These are phyloP conservation scores for Pilasporangium apinafurcum DNA, from an alignment of 352 stramenopile species.

Conservation along the genomic window DNA sequence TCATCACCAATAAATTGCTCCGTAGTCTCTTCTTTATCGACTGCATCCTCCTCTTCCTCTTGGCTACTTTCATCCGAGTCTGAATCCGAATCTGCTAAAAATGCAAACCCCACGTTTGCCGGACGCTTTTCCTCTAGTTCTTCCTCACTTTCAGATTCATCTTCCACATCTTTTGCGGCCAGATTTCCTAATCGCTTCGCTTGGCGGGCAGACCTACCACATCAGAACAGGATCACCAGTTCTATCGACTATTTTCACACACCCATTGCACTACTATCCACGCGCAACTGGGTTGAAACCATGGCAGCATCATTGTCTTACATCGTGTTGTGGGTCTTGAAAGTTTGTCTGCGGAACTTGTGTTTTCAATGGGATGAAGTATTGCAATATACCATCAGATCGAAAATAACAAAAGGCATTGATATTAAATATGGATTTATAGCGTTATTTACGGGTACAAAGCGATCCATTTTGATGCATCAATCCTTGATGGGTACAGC, in stretches of 20 bases:
- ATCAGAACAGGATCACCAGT: too few relatives aligned
- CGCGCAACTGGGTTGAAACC: too few relatives aligned
- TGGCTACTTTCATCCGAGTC: slow-evolving; percentile 23
- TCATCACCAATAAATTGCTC: too few relatives aligned
- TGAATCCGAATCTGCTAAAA: slow-evolving; percentile 64
- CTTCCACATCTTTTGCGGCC: slow-evolving; percentile 20
- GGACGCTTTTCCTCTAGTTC: slow-evolving; percentile 49
- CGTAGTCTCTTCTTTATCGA: slow-evolving; percentile 14
- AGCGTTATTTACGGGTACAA: not conserved
- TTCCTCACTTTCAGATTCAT: slow-evolving; percentile 25
- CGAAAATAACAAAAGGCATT: too few relatives aligned
- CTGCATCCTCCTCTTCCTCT: slow-evolving; percentile 13
- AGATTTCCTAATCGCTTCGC: slow-evolving; percentile 57
- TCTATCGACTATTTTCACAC: too few relatives aligned
- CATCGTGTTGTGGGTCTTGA: too few relatives aligned
- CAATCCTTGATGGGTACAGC: slow-evolving; percentile 42
- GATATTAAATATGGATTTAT: not conserved
- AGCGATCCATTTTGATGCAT: slow-evolving; percentile 1
- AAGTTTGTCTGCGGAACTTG: too few relatives aligned
- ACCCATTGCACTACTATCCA: too few relatives aligned
- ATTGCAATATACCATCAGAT: too few relatives aligned
- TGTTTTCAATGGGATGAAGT: too few relatives aligned
- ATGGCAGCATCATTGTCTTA: too few relatives aligned
- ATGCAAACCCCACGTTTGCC: slow-evolving; percentile 56
- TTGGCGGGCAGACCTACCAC: slow-evolving; percentile 69